phyloP scores from a whole-genome alignment of 805 yeast genomes.

The Nakazawaea ernobii region DNA sequence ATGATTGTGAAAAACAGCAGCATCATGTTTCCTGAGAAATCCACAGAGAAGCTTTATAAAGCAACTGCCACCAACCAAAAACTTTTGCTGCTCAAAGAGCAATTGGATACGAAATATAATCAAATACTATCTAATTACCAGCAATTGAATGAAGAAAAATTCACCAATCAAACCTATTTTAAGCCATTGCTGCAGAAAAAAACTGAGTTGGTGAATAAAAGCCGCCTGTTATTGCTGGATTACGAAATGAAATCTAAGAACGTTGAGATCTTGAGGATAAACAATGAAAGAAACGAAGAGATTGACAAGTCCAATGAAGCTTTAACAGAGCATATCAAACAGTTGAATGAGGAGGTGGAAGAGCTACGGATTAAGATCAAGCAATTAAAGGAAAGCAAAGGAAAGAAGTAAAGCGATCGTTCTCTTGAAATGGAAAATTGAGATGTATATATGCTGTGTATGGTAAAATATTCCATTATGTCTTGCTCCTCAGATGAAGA shows the following conservation, averaged over 20 bases:
- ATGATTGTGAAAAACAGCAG: not conserved
- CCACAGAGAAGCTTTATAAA: not conserved
- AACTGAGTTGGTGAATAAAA: conserved; percentile 11
- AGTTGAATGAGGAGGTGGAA: conserved; percentile 17
- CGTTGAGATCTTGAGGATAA: conserved; percentile 26
- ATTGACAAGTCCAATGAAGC: conserved; percentile 22
- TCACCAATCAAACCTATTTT: conserved; percentile 20
- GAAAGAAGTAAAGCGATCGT: not conserved
- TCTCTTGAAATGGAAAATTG: not conserved
- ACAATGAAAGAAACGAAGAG: conserved; percentile 25
- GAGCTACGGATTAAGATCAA: conserved; percentile 10
- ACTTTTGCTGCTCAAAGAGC: conserved; percentile 9
- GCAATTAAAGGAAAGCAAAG: conserved; percentile 11
- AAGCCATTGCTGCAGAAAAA: conserved; percentile 15
- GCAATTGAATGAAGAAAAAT: conserved; percentile 27
- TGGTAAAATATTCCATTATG: too few species aligned
- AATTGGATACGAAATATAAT: conserved; percentile 15
- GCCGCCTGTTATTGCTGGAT: conserved; percentile 13
- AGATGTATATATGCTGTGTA: too few species aligned
- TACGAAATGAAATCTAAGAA: conserved; percentile 19
- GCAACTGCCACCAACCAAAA: not conserved
- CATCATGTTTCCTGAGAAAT: not conserved
- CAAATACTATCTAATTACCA: conserved; percentile 26
- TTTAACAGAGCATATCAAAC: conserved; percentile 20
- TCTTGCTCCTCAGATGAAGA: too few species aligned